Base-by-base conservation (phyloP, 208 protist genomes). In the Leishmania guyanensis region DNA sequence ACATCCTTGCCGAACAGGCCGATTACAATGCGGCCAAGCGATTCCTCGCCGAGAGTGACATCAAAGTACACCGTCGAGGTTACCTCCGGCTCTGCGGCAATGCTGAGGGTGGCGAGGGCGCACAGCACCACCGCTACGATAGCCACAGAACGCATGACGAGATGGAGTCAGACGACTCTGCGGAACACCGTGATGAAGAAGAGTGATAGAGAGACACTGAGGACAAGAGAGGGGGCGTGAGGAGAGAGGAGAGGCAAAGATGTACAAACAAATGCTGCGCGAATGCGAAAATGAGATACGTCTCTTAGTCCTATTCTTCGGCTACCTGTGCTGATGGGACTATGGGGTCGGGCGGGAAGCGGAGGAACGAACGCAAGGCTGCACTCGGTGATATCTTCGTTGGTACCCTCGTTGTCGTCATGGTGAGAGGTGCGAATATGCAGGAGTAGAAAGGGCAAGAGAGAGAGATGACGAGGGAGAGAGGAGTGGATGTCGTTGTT, bases 1-100 rank as follows among this genome's bases (percentile, higher is more conserved):
- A 89, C 87, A 14, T 90, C 90, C 14, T 96, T 93, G 48, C 91
- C 94, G 77, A 93, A 96, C n/a, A 98, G 92, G 22, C 93, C 93
- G 58, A 98, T 95, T 14, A 94, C 88, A 65, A 98, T 92, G 33
- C 96, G 91, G 16, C 94, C 94, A 36, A 77, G 78, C 22, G 79
- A 54, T 78, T 94, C 64, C 16, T 91, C 90, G 72, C 86, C 91
- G 53, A 98, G 94, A 46, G 80, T 85, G 60, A 98, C 86, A 81
- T 98, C 93, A 58, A 98, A 93, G 85, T 88, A 98, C n/a, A 95
- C 91, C 78, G 92, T 93, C 48, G 90, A 79, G 10, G 94, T 97
- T 82, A 97, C 93, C 77, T 89, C 88, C 12, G 87, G 84, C 56
- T 92, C 87, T 2, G 82, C 80, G 17, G 70, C 43, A 50, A 82